Base-by-base conservation (phyloP, 306 rosid genomes). In the Abrus precatorius region DNA sequence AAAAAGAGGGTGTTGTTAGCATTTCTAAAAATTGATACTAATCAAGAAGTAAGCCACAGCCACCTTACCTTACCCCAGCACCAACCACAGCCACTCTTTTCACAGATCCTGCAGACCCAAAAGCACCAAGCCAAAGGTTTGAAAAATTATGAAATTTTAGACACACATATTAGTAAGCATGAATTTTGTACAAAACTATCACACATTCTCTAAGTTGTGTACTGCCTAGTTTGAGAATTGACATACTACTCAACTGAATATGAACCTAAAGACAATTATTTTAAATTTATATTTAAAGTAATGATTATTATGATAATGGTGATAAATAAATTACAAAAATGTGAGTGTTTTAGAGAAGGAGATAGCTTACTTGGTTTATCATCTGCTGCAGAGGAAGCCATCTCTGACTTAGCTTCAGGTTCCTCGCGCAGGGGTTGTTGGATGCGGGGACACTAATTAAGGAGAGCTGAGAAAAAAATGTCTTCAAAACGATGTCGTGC, bases 61-160 rank as follows among this genome's bases (percentile, higher is more conserved):
- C 20, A 78, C 59, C 36, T 44, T 90, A 95, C 99, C 99, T 89
- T 49, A 92, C 97, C 65, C 98, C 98, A 61, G 95, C 97, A 70
- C 98, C 98, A 83, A 95, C 88, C 66, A 95, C 91, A 81, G 97
- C 98, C 4, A 95, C 97, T 71, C 90, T 90, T 80, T 90, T 91
- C 5, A 74, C 89, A 75, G 93, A 77, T 60, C 91, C 98, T 92
- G 90, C 67, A 72, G 65, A 86, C 47, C 5, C 78, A 77, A 62
- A 29, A 57, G 38, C 14, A 62, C 77, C 11, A 53, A 50, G 13
- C 7, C 52, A 50, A 20, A 27, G 41, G 43, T 81, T 47, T 33
- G 57, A 12, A 67, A 68, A n/a, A 29, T 10, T 3, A 30, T 60
- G 27, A 14, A 82, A 76, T 53, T 66, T 67, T 20, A 45, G 28